phyloP scores from a whole-genome alignment of 768 basidiomycete genomes.

The Psilocybe tampanensis region DNA sequence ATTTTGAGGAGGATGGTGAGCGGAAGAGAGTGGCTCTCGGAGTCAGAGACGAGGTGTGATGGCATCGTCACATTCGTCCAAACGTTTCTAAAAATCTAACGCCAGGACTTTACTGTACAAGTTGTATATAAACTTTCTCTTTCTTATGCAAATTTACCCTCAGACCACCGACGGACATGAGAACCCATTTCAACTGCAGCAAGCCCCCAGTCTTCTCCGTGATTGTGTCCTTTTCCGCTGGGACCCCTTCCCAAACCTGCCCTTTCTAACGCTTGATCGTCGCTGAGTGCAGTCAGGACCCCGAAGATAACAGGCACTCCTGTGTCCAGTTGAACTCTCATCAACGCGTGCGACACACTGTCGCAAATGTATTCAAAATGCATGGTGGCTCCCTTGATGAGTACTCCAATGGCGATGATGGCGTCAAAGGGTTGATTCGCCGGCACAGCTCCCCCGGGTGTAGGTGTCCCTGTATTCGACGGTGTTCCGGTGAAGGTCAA shows the following conservation, averaged over 20 bases:
- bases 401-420: conserved; percentile 95
- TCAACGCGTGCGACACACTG: conserved; percentile 89
- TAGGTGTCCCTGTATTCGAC: conserved; percentile 57
- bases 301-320: conserved; percentile 97
- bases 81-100: neutral
- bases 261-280: conserved; percentile 92
- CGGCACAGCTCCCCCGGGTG: conserved; percentile 35
- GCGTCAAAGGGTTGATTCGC: conserved; percentile 84
- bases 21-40: conserved; percentile 17
- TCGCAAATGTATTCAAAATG: conserved; percentile 99
- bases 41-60: conserved; percentile 17
- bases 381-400: conserved; percentile 98
- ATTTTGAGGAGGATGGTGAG: conserved; percentile 32
- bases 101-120: conserved; percentile 5
- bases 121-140: conserved; percentile 10
- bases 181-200: conserved; percentile 94
- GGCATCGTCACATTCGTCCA: conserved; percentile 19
- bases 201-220: conserved; percentile 97
- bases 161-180: conserved; percentile 64
- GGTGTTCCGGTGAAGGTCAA: conserved; percentile 45
- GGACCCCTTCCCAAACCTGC: conserved; percentile 79
- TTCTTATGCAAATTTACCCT: conserved; percentile 64
- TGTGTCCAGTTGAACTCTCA: conserved; percentile 92
- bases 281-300: conserved; percentile 88
- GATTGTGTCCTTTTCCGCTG: conserved; percentile 84